Percentiles rank a stretch among this genome's conserved stretches.
phyloP scores from a whole-genome alignment of 805 yeast species.

The Ogataea naganishii region DNA sequence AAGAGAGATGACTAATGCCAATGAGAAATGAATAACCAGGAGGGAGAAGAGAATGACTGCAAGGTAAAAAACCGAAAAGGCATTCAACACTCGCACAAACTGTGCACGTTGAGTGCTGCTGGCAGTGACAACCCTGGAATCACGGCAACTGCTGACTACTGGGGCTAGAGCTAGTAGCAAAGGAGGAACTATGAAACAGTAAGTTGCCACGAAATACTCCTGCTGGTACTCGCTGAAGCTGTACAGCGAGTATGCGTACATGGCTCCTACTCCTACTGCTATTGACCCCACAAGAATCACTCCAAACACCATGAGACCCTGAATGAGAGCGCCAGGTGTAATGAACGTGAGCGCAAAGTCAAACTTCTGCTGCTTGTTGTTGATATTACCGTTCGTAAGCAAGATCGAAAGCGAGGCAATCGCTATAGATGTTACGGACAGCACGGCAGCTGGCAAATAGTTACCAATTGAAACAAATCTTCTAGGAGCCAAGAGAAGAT shows the following conservation, averaged over 20 bases:
- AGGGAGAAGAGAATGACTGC: slow-evolving; percentile 66
- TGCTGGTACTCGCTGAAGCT: slow-evolving; percentile 9
- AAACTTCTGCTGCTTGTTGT: slow-evolving; percentile 5
- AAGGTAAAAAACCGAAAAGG: slow-evolving; percentile 39
- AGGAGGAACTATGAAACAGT: background rate
- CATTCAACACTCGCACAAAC: slow-evolving; percentile 14
- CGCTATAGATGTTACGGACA: slow-evolving; percentile 61
- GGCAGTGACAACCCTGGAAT: slow-evolving; percentile 2
- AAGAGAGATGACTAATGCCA: slow-evolving; percentile 65
- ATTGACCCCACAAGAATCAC: slow-evolving; percentile 14
- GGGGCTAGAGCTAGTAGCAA: background rate
- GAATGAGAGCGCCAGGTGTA: slow-evolving; percentile 17
- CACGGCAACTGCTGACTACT: too few species aligned
- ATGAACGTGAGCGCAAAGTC: slow-evolving; percentile 6
- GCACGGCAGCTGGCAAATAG: slow-evolving; percentile 78
- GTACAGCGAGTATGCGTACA: slow-evolving; percentile 4
- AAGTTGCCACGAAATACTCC: too few species aligned
- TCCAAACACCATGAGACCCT: slow-evolving; percentile 23
- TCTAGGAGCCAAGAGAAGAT: slow-evolving; percentile 68
- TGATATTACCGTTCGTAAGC: slow-evolving; percentile 33
- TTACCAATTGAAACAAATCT: slow-evolving; percentile 89
- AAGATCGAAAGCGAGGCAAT: slow-evolving; percentile 55
- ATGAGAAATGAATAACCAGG: slow-evolving; percentile 75
- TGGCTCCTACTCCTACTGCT: slow-evolving; percentile 17
- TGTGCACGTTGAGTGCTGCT: too few species aligned